These are phyloP conservation scores for Beauveria rudraprayagi DNA, from an alignment of 2,329 filamentous ascomycete genomes.

Conservation along the genomic window DNA sequence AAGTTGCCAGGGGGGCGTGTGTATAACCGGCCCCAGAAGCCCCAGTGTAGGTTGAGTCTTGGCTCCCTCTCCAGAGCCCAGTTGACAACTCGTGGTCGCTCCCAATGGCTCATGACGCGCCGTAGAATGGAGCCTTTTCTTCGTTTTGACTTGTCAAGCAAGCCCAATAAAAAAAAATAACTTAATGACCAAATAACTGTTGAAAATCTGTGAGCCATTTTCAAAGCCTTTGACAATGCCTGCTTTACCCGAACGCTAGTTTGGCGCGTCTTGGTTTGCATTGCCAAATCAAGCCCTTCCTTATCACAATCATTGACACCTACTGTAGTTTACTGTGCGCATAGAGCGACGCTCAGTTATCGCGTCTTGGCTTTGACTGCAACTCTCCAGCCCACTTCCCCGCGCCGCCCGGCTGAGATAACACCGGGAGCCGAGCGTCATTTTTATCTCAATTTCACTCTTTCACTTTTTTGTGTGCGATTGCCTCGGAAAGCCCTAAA, in stretches of 20 bases:
- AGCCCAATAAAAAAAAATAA: background rate
- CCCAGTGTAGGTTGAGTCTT: background rate
- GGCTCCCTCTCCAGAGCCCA: background rate
- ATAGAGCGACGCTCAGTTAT: background rate
- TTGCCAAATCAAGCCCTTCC: background rate
- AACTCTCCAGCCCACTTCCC: slow-evolving; percentile 6
- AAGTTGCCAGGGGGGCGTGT: slow-evolving; percentile 1
- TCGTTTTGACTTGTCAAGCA: background rate
- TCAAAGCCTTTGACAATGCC: background rate
- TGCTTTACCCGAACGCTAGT: background rate
- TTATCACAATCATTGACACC: background rate
- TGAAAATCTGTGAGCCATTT: background rate
- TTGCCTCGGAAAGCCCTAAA: slow-evolving; percentile 3
- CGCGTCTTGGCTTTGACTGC: slow-evolving; percentile 1
- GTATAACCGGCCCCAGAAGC: background rate
- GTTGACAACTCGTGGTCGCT: background rate
- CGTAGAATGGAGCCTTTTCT: background rate
- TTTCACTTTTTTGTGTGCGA: background rate
- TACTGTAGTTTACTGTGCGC: background rate
- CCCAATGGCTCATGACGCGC: background rate
- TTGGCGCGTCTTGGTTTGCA: background rate
- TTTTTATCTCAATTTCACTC: background rate
- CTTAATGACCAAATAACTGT: background rate
- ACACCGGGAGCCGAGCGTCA: background rate
- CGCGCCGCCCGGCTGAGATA: background rate